Conservation (phyloP, 768 basidiomycete genomes). For the Termitomyces sp. region DNA sequence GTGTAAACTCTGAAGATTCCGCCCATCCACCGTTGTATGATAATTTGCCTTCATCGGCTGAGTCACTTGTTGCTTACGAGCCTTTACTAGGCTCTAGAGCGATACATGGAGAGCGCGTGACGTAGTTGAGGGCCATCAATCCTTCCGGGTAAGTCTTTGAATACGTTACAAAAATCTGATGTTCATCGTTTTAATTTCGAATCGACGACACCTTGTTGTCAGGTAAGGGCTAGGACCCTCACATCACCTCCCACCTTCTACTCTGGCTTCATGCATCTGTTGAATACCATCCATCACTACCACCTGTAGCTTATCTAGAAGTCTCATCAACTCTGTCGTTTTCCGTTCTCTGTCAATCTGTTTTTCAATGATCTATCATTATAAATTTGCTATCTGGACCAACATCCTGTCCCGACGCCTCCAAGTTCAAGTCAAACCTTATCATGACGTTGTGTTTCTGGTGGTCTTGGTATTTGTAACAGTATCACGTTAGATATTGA, state of each 20-base stretch:
- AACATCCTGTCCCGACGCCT: background rate
- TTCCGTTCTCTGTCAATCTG: slow-evolving; percentile 10
- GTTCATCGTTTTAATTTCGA: background rate
- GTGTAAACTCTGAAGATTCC: slow-evolving; percentile 13
- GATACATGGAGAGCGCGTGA: slow-evolving; percentile 19
- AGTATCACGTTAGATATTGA: background rate
- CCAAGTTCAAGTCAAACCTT: background rate
- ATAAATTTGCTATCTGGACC: slow-evolving; percentile 1
- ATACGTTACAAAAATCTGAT: background rate
- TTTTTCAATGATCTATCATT: slow-evolving; percentile 10
- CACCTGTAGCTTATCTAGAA: slow-evolving; percentile 33
- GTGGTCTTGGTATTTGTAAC: background rate
- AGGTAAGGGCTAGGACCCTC: slow-evolving; percentile 10
- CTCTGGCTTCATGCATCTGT: slow-evolving; percentile 13
- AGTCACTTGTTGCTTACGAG: slow-evolving; percentile 36
- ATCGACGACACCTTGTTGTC: background rate
- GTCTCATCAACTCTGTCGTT: slow-evolving; percentile 11
- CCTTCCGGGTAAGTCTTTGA: slow-evolving; percentile 16
- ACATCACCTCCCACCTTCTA: background rate
- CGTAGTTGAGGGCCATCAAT: slow-evolving; percentile 10
- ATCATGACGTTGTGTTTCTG: background rate
- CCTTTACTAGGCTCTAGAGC: slow-evolving; percentile 31
- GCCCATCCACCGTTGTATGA: slow-evolving; percentile 32
- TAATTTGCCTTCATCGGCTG: slow-evolving; percentile 43
- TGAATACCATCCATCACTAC: slow-evolving; percentile 22